Base-by-base conservation (phyloP, 1,139 yeast genomes). In the Sugiyamaella castrensis region DNA sequence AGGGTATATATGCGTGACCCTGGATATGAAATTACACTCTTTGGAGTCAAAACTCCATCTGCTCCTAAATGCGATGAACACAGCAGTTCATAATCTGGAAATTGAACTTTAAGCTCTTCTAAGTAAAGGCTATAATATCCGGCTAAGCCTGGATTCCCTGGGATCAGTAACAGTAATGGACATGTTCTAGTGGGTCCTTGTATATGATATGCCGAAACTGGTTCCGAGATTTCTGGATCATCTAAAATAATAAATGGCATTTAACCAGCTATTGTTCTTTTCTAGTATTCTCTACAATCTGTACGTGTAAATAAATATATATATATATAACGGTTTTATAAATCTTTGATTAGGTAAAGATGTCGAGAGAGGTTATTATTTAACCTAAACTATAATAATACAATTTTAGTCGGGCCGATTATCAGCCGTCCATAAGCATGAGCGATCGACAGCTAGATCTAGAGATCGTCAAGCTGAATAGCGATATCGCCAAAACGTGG, bases 121-220 rank as follows among this genome's bases (percentile, higher is more conserved):
- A 82, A 66, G 58, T 78, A 82, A 1, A 75, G 72, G 9, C 69
- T 69, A 60, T 82, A 82, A 61, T 73, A 82, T 53, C 80, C 81
- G 29, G 79, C 74, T 24, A 82, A 63, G 0, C 87, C 88, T 0
- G 88, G 88, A 55, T 82, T 82, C 0, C 88, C 88, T 0, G 88
- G 87, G 9, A 82, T 72, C 53, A 82, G 70, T n/a, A 79, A 68
- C 31, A 82, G 57, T 35, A 78, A 53, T 1, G 75, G 75, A 15
- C 54, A 52, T 7, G 29, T 30, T n/a, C 37, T 11, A 5, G 6
- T n/a, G 9, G 30, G 27, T 6, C 40, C 44, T 2, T 2, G 44
- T 2, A 45, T 29, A 34, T 40, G 44, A 26, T 45, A 45, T n/a
- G 44, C 48, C 8, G 48, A 34, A n/a, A 35, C 39, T 9, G 48